These are phyloP conservation scores for Triticum dicoccoides DNA, from an alignment of 176 grass and related monocot species.

Conservation along the genomic window DNA sequence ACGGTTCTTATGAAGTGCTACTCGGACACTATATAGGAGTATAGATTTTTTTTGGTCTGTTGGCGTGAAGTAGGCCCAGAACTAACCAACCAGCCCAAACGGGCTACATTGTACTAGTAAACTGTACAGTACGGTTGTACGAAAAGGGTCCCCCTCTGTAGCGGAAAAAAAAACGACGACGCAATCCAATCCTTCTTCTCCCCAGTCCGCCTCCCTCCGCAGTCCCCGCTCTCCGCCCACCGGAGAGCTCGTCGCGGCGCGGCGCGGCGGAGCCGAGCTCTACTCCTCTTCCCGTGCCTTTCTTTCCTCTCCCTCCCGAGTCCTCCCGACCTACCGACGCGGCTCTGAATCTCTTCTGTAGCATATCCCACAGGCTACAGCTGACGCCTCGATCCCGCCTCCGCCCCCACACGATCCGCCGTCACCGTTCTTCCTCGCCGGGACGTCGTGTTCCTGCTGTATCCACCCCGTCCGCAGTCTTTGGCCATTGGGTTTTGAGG, in stretches of 20 bases:
- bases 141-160: neutral
- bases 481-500: neutral
- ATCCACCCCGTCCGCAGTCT: neutral
- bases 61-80: neutral
- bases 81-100: neutral
- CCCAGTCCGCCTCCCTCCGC: neutral
- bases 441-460: too few species aligned
- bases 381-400: neutral
- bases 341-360: neutral
- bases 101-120: neutral
- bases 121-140: neutral
- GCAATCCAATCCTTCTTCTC: constrained; percentile 3
- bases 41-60: neutral
- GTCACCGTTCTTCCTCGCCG: neutral
- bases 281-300: neutral
- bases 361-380: neutral
- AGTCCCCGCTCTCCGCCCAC: neutral
- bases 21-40: too few species aligned
- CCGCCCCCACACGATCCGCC: neutral
- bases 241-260: neutral
- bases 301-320: neutral
- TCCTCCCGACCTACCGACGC: neutral
- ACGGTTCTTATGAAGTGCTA: too few species aligned
- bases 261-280: neutral
- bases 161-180: neutral